Conservation (phyloP, 257 asterid species). For the Gentiana straminea region DNA sequence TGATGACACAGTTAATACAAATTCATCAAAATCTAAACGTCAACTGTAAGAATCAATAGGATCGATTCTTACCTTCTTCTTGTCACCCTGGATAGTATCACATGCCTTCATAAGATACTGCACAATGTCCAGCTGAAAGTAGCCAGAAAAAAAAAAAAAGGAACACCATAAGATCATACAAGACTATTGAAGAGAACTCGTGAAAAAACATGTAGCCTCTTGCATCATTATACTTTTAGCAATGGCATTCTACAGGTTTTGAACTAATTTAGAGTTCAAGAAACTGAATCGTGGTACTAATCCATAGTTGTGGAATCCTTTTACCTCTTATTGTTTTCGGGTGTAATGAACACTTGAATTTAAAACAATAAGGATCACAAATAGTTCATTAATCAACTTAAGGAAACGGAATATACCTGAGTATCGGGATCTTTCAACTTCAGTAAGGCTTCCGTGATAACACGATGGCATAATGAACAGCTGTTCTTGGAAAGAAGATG, state of each 20-base stretch:
- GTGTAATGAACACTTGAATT: too few species aligned
- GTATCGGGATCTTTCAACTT: constrained; percentile 92
- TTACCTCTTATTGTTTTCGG: too few species aligned
- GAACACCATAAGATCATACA: constrained; percentile 5
- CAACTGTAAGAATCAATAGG: not conserved
- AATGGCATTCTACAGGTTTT: too few species aligned
- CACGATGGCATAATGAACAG: constrained; percentile 64
- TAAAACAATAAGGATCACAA: not conserved
- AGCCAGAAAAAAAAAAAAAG: constrained; percentile 4
- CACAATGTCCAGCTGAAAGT: constrained; percentile 66
- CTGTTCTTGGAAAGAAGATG: constrained; percentile 31
- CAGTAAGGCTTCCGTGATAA: constrained; percentile 53
- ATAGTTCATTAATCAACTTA: not conserved
- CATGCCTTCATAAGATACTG: constrained; percentile 84
- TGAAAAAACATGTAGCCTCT: not conserved
- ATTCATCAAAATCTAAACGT: too few species aligned
- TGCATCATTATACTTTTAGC: not conserved
- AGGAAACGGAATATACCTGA: constrained; percentile 35
- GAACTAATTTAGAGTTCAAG: too few species aligned
- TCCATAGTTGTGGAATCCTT: too few species aligned
- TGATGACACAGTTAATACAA: too few species aligned
- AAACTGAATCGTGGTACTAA: not conserved
- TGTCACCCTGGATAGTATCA: constrained; percentile 34
- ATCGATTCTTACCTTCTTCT: constrained; percentile 42
- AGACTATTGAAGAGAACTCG: not conserved